Conservation (phyloP, 2,329 filamentous ascomycete genomes). For the Plectosphaerella sp. region DNA sequence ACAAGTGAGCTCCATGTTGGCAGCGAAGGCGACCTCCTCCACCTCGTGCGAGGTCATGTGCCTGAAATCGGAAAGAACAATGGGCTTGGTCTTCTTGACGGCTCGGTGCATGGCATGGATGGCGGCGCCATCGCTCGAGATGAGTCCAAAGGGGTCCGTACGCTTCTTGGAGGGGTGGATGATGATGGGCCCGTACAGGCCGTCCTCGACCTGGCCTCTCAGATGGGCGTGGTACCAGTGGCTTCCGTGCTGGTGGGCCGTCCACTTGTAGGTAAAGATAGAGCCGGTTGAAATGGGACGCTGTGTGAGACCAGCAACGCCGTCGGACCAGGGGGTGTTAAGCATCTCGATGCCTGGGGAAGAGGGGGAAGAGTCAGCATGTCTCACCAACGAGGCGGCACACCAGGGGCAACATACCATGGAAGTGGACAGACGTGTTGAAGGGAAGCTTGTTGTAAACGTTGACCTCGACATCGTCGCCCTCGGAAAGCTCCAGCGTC, state of each 20-base stretch:
- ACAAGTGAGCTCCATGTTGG: constrained; percentile 48
- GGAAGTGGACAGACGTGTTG: constrained; percentile 45
- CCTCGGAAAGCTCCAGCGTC: constrained; percentile 46
- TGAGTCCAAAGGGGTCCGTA: constrained; percentile 43
- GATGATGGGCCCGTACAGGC: constrained; percentile 51
- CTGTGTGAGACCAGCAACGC: constrained; percentile 53
- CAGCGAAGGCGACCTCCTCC: constrained; percentile 35
- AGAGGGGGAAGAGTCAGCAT: constrained; percentile 6
- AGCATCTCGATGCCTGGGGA: constrained; percentile 21
- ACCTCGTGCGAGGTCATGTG: constrained; percentile 46
- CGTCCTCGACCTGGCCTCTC: constrained; percentile 53
- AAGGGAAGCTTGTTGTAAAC: constrained; percentile 42
- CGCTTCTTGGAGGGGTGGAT: constrained; percentile 33
- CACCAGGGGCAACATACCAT: constrained; percentile 26
- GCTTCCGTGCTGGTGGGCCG: constrained; percentile 51
- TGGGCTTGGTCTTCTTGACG: constrained; percentile 37
- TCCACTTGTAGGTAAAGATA: constrained; percentile 49
- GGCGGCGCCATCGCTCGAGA: constrained; percentile 31
- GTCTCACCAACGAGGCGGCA: not conserved
- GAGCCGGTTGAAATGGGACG: constrained; percentile 41
- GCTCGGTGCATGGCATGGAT: constrained; percentile 37
- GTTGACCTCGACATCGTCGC: constrained; percentile 39
- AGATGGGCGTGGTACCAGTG: constrained; percentile 61
- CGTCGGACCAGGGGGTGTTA: constrained; percentile 55
- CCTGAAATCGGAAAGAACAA: constrained; percentile 54